A percentile compares a stretch with the other conserved stretches of the same genome.
Evolutionary conservation across 495 filamentous ascomycete species (phyloP).

Genomic region (Elasticomyces elasticus): DNA sequence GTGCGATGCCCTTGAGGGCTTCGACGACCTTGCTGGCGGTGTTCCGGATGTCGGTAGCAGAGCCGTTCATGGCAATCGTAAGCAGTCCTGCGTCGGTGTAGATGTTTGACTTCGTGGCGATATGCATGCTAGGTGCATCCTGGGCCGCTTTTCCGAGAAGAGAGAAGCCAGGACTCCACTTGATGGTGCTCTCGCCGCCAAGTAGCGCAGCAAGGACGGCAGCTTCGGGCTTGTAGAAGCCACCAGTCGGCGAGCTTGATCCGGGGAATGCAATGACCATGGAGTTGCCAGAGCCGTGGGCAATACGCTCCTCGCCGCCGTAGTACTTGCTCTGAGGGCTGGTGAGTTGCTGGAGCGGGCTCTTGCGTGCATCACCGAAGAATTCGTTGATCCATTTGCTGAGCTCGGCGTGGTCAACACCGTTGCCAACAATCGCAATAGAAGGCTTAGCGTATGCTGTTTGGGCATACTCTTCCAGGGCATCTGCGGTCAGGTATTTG

Average conservation of each 20-base stretch:
- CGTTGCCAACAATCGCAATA: conserved; percentile 83
- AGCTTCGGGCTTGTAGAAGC: conserved; percentile 77
- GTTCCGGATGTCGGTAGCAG: conserved; percentile 54
- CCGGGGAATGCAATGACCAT: conserved; percentile 88
- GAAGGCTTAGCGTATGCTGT: conserved; percentile 78
- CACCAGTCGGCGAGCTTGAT: conserved; percentile 60
- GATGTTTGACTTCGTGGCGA: conserved; percentile 61
- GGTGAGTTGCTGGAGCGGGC: conserved; percentile 31
- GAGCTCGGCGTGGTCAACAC: conserved; percentile 63
- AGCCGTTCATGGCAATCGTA: conserved; percentile 64
- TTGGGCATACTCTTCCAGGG: conserved; percentile 59
- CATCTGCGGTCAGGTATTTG: conserved; percentile 65
- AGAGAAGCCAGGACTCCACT: conserved; percentile 91
- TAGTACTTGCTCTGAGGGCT: conserved; percentile 64
- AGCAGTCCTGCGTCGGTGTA: conserved; percentile 96
- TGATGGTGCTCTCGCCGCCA: conserved; percentile 81
- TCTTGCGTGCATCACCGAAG: conserved; percentile 51
- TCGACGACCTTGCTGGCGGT: conserved; percentile 59
- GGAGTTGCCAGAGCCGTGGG: conserved; percentile 59
- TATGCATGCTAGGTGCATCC: conserved; percentile 52
- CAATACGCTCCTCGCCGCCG: conserved; percentile 86
- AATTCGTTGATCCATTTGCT: conserved; percentile 89
- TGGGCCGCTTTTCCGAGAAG: conserved; percentile 69
- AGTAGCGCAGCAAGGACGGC: conserved; percentile 82
- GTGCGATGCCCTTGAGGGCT: conserved; percentile 63